Base-by-base conservation (phyloP, 768 basidiomycete species). In the Leccinum imitatum region DNA sequence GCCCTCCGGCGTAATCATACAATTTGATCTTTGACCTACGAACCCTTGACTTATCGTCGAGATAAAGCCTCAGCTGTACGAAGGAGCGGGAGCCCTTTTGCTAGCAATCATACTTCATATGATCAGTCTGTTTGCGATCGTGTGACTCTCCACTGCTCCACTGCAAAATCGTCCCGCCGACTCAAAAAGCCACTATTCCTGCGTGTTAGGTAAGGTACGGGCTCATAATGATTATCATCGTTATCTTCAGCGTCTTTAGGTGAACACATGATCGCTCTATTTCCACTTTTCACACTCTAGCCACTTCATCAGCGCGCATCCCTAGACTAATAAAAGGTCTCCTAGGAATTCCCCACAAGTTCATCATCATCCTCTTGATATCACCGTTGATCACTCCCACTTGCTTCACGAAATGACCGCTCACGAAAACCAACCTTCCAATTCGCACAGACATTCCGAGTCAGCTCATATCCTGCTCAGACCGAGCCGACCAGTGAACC, bases 251-350 rank as follows among this genome's bases (percentile, higher is more conserved):
- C 66, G 57, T 39, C 59, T 53, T 58, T 50, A 30, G 37, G 11
- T 35, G 27, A 13, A 30, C 65, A 63, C 61, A 27, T 59, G 54
- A 3, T 35, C 37, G 6, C 25, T 21, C 27, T 25, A 63, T 63
- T 23, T 50, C 53, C 52, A 50, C 47, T n/a, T 23, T 59, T 51
- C 64, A 54, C 37, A 19, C 25, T 51, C 41, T 57, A 64, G 57
- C 46, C 61, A 58, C 56, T 9, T 25, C 37, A 59, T 62, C 58
- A 19, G 3, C 23, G 6, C 17, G 17, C 15, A 21, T 30, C 62
- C 67, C 65, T 71, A 19, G 33, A 59, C 58, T 63, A 23, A 59
- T 69, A 71, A 59, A 62, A 47, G 54, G 4, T 35, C 19, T 68
- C 39, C 35, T 56, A 46, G 60, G 33, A 10, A 31, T 1, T 9